Base-by-base conservation (phyloP, 441 rosid species). In the Populus trichocarpa region DNA sequence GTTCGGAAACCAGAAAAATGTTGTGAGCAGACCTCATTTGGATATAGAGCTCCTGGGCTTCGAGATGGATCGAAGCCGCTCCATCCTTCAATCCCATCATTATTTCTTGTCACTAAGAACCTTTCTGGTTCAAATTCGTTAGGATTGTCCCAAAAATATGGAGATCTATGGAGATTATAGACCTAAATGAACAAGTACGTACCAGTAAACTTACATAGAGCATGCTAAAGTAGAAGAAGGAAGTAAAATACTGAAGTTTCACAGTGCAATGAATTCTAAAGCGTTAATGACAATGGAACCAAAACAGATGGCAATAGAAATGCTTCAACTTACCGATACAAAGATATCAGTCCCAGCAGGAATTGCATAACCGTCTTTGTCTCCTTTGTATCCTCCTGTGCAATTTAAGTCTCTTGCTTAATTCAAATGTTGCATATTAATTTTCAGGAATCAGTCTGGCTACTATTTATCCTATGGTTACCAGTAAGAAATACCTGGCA, bases 321-420 rank as follows among this genome's bases (percentile, higher is more conserved):
- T 42, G 73, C 76, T 68, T 63, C 28, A 38, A 86, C 96, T 89
- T 61, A 95, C 98, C 35, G 99, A 95, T 64, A 95, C 63, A 80
- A 95, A 95, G 78, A 95, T 86, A 84, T 95, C 99, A 26, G 99
- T 92, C 72, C 98, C 99, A 8, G 88, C 81, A 30, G 97, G 98
- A 71, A 95, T 88, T 73, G 67, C 35, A 81, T 92, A 91, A 61
- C 99, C 99, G 67, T 86, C 85, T 76, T 87, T 83, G 80, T 88
- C 91, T 71, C 99, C 99, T 57, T 78, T 85, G 82, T 89, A 87
- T 81, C 99, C 98, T 77, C 99, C 99, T 95, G 88, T 70, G 20
- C 18, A 73, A 71, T 70, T 28, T 11, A 79, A 75, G 72, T 28
- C 14, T 40, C 8, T 59, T 13, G 74, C 77, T 69, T 73, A 25